phyloP scores from a whole-genome alignment of 352 stramenopile genomes.

The Elongisporangium senticosum region DNA sequence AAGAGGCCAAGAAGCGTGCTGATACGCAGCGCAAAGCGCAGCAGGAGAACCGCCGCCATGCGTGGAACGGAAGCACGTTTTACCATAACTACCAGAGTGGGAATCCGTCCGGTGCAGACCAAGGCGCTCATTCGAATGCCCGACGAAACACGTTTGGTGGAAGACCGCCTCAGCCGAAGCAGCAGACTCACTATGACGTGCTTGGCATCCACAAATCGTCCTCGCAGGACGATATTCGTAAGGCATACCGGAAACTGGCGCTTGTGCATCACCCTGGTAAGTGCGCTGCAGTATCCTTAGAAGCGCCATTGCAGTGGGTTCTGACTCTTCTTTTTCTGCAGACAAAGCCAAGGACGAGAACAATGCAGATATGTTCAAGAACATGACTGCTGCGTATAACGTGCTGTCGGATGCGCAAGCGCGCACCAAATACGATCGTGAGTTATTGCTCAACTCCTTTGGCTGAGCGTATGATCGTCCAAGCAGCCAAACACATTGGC shows the following conservation, averaged over 20 bases:
- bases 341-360: conserved; percentile 67
- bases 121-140: conserved; percentile 15
- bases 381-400: conserved; percentile 83
- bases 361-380: conserved; percentile 75
- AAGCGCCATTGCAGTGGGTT: no score
- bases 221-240: conserved; percentile 77
- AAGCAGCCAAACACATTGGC: no score
- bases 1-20: conserved; percentile 35
- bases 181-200: conserved; percentile 76
- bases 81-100: conserved; percentile 40
- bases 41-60: conserved; percentile 23
- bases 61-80: conserved; percentile 47
- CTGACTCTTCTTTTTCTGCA: conserved; percentile 13
- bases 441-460: conserved; percentile 59
- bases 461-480: conserved; percentile 4
- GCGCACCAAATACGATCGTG: conserved; percentile 66
- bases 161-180: conserved; percentile 11
- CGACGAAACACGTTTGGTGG: background rate
- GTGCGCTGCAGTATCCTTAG: background rate
- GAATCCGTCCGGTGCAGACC: conserved; percentile 10
- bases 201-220: conserved; percentile 53
- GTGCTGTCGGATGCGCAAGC: conserved; percentile 60
- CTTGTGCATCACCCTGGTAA: conserved; percentile 83
- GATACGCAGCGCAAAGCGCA: conserved; percentile 41
- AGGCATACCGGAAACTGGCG: conserved; percentile 86